Percentiles rank a stretch among this genome's conserved stretches.
These are phyloP conservation scores for Coniochaeta sp. DNA, from an alignment of 2,329 filamentous ascomycete genomes.

Conservation along the genomic window DNA sequence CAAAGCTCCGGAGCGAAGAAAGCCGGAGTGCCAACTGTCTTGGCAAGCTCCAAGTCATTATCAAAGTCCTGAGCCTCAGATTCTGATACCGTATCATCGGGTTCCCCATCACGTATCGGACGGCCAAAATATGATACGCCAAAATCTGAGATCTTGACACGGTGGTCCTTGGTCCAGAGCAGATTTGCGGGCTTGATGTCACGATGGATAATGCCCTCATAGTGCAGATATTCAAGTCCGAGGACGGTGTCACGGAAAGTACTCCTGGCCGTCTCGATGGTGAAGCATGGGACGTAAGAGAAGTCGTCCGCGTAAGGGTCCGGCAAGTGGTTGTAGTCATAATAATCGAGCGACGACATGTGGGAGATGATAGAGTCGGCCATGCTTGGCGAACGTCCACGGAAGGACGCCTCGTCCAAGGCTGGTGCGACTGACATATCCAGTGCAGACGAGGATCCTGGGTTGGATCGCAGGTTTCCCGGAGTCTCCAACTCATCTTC, in stretches of 20 bases:
- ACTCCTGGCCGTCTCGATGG: constrained; percentile 70
- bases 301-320: constrained; percentile 77
- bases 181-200: constrained; percentile 89
- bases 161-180: constrained; percentile 74
- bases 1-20: constrained; percentile 97
- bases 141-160: constrained; percentile 97
- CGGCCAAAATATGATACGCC: constrained; percentile 95
- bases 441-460: constrained; percentile 50
- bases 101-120: constrained; percentile 75
- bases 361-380: constrained; percentile 69
- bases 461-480: constrained; percentile 43
- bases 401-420: constrained; percentile 54
- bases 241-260: constrained; percentile 91
- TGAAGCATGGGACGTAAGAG: constrained; percentile 90
- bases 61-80: constrained; percentile 83
- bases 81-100: constrained; percentile 67
- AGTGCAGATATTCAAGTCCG: constrained; percentile 88
- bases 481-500: constrained; percentile 51
- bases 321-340: constrained; percentile 50
- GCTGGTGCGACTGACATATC: constrained; percentile 74
- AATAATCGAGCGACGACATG: constrained; percentile 60
- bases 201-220: constrained; percentile 75
- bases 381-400: constrained; percentile 71
- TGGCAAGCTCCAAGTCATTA: constrained; percentile 91
- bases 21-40: constrained; percentile 93